Evolutionary conservation across 371 early-diverging fungal species (phyloP).

Genomic region (Saksenaea vasiformis): DNA sequence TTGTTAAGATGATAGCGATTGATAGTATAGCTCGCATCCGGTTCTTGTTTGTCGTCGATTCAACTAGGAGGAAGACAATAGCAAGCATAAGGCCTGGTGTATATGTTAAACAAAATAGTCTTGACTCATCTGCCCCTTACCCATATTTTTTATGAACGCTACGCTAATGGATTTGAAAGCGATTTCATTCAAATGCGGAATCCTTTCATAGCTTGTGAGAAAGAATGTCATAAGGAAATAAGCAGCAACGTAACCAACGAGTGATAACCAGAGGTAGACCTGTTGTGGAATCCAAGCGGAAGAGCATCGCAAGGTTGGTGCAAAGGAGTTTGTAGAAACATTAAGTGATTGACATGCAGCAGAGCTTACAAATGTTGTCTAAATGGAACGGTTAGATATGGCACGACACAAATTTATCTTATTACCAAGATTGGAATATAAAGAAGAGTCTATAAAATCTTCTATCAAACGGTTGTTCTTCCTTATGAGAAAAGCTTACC

Average conservation of each 20-base stretch:
- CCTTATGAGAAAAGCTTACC: slow-evolving; percentile 29
- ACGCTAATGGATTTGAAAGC: slow-evolving; percentile 71
- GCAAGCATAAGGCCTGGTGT: slow-evolving; percentile 49
- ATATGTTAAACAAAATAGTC: neutral
- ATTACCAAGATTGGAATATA: slow-evolving; percentile 50
- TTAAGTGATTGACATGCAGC: slow-evolving; percentile 62
- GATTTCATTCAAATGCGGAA: slow-evolving; percentile 68
- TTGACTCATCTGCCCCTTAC: slow-evolving; percentile 20
- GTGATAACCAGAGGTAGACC: slow-evolving; percentile 61
- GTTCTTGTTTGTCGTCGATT: slow-evolving; percentile 54
- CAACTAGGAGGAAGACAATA: slow-evolving; percentile 57
- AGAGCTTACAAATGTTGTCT: slow-evolving; percentile 62
- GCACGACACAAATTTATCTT: neutral
- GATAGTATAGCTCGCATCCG: slow-evolving; percentile 59
- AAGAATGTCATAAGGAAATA: slow-evolving; percentile 69
- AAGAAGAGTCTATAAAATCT: slow-evolving; percentile 33
- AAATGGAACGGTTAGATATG: neutral
- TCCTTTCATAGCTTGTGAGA: slow-evolving; percentile 70
- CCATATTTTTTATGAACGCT: slow-evolving; percentile 74
- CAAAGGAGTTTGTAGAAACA: slow-evolving; percentile 37
- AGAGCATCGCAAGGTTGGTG: slow-evolving; percentile 52
- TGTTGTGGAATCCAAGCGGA: slow-evolving; percentile 48
- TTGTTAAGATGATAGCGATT: slow-evolving; percentile 55
- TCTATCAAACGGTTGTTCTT: neutral
- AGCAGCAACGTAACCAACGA: slow-evolving; percentile 64